A percentile compares a stretch with the other conserved stretches of the same genome.
phyloP scores from a whole-genome alignment of 139 green algal species.

The Picochlorum sp. region DNA sequence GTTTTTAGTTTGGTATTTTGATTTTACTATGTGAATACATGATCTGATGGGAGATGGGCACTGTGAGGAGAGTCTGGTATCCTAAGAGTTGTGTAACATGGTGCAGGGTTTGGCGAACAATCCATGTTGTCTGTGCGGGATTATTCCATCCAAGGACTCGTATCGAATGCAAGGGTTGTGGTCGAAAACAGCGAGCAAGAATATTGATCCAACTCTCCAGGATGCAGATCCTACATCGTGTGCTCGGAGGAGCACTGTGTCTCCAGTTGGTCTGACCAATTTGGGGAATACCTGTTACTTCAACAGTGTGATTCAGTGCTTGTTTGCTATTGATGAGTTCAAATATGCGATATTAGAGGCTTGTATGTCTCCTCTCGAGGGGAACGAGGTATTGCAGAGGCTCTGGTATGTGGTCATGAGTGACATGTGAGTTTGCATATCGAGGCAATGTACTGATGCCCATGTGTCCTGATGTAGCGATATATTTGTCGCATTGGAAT shows the following conservation, averaged over 20 bases:
- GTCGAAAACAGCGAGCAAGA: slow-evolving; percentile 47
- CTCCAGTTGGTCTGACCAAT: slow-evolving; percentile 66
- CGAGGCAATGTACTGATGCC: not conserved
- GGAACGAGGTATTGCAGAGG: slow-evolving; percentile 23
- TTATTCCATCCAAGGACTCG: slow-evolving; percentile 39
- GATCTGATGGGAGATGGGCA: too few relatives aligned
- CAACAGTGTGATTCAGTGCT: slow-evolving; percentile 73
- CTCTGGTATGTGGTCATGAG: slow-evolving; percentile 3
- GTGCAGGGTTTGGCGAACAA: slow-evolving; percentile 45
- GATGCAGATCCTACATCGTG: slow-evolving; percentile 10
- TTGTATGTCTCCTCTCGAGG: not conserved
- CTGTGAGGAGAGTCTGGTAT: too few relatives aligned
- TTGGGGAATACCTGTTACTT: slow-evolving; percentile 87
- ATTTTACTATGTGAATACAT: too few relatives aligned
- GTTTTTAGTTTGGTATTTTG: too few relatives aligned
- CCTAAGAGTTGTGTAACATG: not conserved
- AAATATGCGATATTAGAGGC: slow-evolving; percentile 44
- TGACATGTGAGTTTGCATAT: not conserved
- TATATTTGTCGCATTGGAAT: slow-evolving; percentile 59
- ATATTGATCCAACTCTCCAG: slow-evolving; percentile 37
- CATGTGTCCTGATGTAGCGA: not conserved
- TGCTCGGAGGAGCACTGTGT: slow-evolving; percentile 6
- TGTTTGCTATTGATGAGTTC: slow-evolving; percentile 58
- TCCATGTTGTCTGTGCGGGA: slow-evolving; percentile 57
- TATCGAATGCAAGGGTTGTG: slow-evolving; percentile 63